Base-by-base conservation (phyloP, 495 filamentous ascomycete species). In the Rostrohypoxylon terebratum region DNA sequence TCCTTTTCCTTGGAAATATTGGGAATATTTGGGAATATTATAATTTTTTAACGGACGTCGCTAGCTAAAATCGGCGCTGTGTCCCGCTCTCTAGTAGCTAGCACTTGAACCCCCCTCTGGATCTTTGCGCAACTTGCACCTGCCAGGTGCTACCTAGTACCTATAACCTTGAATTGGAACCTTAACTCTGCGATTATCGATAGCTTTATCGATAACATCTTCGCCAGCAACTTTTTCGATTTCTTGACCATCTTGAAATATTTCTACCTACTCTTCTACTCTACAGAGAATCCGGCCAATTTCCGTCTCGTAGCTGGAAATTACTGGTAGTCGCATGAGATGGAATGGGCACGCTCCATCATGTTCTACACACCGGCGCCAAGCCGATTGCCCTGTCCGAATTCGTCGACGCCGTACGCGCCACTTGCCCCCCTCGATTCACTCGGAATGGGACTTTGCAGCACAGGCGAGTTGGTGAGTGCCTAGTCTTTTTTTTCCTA, bases 391-490 rank as follows among this genome's bases (percentile, higher is more conserved):
- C 77, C 21, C 67, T 79, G 21, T 47, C 73, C 11, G 86, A 90
- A 73, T 91, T 90, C 75, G 71, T 80, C 45, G 83, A 86, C 42
- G 81, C 84, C 25, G 66, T 91, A 64, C 80, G 79, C 20, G 81
- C 82, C 59, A 83, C 83, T 70, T 89, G 86, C 79, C 66, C 75
- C 18, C 82, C 82, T 4, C 80, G 84, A 2, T 85, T 81, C 68
- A 76, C 78, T 7, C 40, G 34, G 1, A 64, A 69, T 4, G 74
- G 75, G n/a, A 53, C 62, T 9, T 59, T 66, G 31, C 5, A 11
- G 3, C 69, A 69, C 33, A 81, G 80, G 53, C 61, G 38, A 9
- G 77, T 83, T 59, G 80, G 83, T 84, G 71, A 36, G 78, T 67
- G n/a, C n/a, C n/a, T n/a, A 31, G 13, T 36, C 47, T 23, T 13